These are phyloP conservation scores for Maudiozyma serrabonitensis DNA, from an alignment of 805 yeast genomes.

Conservation along the genomic window DNA sequence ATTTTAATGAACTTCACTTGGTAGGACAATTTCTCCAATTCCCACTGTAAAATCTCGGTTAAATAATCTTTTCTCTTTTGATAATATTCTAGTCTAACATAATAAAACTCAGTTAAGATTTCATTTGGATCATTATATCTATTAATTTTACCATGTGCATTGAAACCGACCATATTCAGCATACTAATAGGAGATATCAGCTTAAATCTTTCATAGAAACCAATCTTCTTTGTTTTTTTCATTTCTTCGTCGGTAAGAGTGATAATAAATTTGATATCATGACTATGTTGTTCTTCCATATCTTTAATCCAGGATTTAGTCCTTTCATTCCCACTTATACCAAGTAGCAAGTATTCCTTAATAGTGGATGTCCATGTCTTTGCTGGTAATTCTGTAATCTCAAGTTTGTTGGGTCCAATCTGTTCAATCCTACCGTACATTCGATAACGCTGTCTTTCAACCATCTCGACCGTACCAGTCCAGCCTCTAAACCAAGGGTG, in stretches of 20 bases:
- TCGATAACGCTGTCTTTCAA: conserved; percentile 58
- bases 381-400: conserved; percentile 87
- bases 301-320: conserved; percentile 81
- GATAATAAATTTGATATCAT: conserved; percentile 68
- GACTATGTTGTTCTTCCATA: conserved; percentile 87
- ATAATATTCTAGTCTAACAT: conserved; percentile 78
- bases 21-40: conserved; percentile 60
- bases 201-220: conserved; percentile 78
- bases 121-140: conserved; percentile 69
- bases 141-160: conserved; percentile 76
- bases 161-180: conserved; percentile 93
- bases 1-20: conserved; percentile 89
- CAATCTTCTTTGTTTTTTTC: conserved; percentile 64
- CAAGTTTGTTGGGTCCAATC: conserved; percentile 67
- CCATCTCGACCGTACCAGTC: conserved; percentile 70
- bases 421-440: conserved; percentile 76
- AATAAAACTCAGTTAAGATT: conserved; percentile 76
- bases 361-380: conserved; percentile 86
- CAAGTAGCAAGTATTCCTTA: conserved; percentile 73
- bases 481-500: conserved; percentile 94
- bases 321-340: conserved; percentile 68
- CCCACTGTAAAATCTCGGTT: conserved; percentile 59
- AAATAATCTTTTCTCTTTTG: conserved; percentile 82
- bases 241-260: conserved; percentile 71
- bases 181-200: conserved; percentile 57